A percentile compares a stretch with the other conserved stretches of the same genome.
phyloP scores from a whole-genome alignment of 2,329 filamentous ascomycete species.

The Coniochaeta sp. region DNA sequence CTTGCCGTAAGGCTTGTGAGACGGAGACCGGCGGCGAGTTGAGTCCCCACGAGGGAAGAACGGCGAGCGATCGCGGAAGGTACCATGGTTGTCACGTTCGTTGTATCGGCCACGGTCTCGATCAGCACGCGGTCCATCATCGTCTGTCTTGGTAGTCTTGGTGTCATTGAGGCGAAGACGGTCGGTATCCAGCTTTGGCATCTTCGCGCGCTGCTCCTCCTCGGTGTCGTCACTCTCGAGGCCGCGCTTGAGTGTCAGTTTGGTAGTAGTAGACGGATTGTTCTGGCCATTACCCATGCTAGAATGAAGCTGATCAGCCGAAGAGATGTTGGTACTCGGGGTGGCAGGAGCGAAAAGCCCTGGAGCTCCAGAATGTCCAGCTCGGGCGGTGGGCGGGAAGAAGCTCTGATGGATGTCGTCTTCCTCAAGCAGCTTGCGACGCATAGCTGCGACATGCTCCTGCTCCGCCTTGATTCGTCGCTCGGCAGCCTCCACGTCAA shows the following conservation, averaged over 20 bases:
- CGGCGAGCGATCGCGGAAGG: background rate
- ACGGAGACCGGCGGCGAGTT: background rate
- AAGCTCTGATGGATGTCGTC: constrained; percentile 14
- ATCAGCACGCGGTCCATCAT: background rate
- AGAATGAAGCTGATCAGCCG: background rate
- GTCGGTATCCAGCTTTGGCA: background rate
- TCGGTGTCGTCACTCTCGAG: background rate
- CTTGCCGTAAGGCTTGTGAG: background rate
- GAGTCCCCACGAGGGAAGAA: background rate
- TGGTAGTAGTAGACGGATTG: background rate
- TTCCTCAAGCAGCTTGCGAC: constrained; percentile 14
- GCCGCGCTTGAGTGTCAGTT: background rate
- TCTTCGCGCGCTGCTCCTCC: background rate
- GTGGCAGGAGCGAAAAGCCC: background rate
- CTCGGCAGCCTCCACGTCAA: constrained; percentile 13
- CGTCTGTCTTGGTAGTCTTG: background rate
- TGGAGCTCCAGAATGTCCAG: background rate
- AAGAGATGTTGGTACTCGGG: background rate
- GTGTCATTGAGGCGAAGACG: too few species aligned
- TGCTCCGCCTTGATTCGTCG: constrained; percentile 14
- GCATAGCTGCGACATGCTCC: constrained; percentile 5
- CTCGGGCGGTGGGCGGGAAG: background rate
- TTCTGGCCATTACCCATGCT: too few species aligned
- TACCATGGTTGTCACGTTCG: background rate
- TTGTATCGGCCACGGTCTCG: background rate